Percentiles rank a stretch among this genome's conserved stretches.
Conservation (phyloP, 208 protist genomes). For the Herpetomonas samuelpessoai region DNA sequence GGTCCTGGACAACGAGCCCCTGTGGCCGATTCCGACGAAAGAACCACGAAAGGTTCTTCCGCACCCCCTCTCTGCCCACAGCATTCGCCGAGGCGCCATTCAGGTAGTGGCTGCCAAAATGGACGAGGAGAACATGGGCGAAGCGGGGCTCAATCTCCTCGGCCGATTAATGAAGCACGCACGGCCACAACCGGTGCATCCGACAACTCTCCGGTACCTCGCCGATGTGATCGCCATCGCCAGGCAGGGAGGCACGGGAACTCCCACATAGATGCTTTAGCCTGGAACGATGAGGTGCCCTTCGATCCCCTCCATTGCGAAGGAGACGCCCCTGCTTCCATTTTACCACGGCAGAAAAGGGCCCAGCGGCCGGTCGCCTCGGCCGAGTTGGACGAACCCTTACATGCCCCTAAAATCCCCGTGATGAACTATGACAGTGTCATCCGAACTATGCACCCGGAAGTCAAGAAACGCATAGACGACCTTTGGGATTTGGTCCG, state of each 20-base stretch:
- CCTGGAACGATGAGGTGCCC: constrained; percentile 11
- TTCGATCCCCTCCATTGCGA: no score
- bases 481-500: neutral
- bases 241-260: constrained; percentile 11
- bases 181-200: constrained; percentile 2
- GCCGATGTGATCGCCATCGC: no score
- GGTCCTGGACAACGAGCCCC: neutral
- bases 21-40: constrained; percentile 13
- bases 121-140: no score
- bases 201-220: no score
- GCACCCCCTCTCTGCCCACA: constrained; percentile 20
- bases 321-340: no score
- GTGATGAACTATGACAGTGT: constrained; percentile 2
- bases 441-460: neutral
- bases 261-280: constrained; percentile 13
- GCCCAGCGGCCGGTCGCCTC: constrained; percentile 7
- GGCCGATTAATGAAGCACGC: constrained; percentile 23
- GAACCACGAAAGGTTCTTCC: constrained; percentile 3
- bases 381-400: neutral
- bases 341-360: constrained; percentile 5
- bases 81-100: constrained; percentile 16
- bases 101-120: neutral
- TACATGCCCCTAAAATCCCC: neutral
- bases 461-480: neutral
- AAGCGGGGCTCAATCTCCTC: constrained; percentile 19